Base-by-base conservation (phyloP, 352 stramenopile genomes). In the Phytophthora megakarya region DNA sequence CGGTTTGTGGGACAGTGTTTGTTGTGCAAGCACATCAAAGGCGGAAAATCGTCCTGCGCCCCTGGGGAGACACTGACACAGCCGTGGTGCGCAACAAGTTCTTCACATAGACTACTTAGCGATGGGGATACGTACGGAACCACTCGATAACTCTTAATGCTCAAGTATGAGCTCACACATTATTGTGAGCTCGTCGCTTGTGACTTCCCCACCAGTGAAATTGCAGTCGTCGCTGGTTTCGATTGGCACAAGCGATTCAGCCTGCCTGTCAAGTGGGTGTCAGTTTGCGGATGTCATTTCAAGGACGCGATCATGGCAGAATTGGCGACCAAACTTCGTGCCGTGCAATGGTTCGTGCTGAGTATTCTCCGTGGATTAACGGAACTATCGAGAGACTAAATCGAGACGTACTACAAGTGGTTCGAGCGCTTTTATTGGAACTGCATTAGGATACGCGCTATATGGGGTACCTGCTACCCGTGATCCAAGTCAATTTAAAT, bases 301-400 rank as follows among this genome's bases (percentile, higher is more conserved):
- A 49, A 49, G 10, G 37, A 37, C 25, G 22, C 6, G 21, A 23
- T 32, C 5, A 32, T 32, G 26, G 5, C 26, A 9, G 5, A 10
- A 9, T 32, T 32, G 26, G 26, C 26, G 11, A 19, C 12, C 21
- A 13, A 52, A 19, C 44, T 28, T 30, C 1, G 10, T 33, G 13
- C 43, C 44, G 40, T 37, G 15, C 53, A 61, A 8, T 6, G 45
- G 12, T 28, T 61, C 6, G 40, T 44, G 16, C 42, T 30, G 23
- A 19, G 1, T 61, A 57, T 25, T 10, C 18, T 23, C 22, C 49
- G 25, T 57, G 49, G 49, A 47, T 57, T 8, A 57, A 57, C 26
- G 26, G 26, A 9, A 32, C 26, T 9, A 32, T 32, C 9, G 5
- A 32, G 26, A 10, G 38, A 22, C 25, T 45, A 1, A 56, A 60